Base-by-base conservation (phyloP, 2,329 filamentous ascomycete species). In the Neodidymelliopsis sp. region DNA sequence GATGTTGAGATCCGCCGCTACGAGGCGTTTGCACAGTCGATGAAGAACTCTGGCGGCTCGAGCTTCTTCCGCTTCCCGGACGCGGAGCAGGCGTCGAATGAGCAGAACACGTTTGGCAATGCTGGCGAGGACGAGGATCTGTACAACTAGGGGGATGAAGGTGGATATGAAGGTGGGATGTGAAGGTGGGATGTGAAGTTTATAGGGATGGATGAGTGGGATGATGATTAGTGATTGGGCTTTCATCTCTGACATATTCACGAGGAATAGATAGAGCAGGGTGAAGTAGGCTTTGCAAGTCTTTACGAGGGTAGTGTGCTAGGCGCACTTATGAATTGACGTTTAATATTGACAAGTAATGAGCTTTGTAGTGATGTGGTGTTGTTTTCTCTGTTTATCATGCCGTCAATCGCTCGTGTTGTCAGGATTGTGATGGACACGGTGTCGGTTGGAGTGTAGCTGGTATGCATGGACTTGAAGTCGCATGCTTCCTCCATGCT, bases 1-100 rank as follows among this genome's bases (percentile, higher is more conserved):
- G 94, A 99, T 63, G 93, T 97, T 16, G 94, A 99, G 82, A 96
- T 99, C 67, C 89, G 94, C 70, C 88, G 93, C 54, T 99, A 99
- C 79, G 94, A 99, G 82, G 93, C 94, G 4, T 99, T 99, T 69
- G 90, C 93, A 29, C 93, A 97, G 80, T 93, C 93, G 75, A 95
- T 99, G 91, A 99, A 99, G 89, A 96, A 96, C 74, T 87, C 90
- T 52, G 92, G 91, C 40, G 92, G 92, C 28, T 93, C 92, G 69
- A 91, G 90, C 65, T 97, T 94, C 84, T 99, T 99, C 89, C 92
- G 95, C 77, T 99, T 99, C 86, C 93, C 75, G 63, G 83, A 77
- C 24, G 64, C 43, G 6, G 67, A 62, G 73, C 83, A 78, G 77
- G 76, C 74, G 57, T 76, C 73, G 56, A 73, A 63, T 45, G 70